Evolutionary conservation across 306 rosid genomes (phyloP).

Genomic region (Prunus padus): DNA sequence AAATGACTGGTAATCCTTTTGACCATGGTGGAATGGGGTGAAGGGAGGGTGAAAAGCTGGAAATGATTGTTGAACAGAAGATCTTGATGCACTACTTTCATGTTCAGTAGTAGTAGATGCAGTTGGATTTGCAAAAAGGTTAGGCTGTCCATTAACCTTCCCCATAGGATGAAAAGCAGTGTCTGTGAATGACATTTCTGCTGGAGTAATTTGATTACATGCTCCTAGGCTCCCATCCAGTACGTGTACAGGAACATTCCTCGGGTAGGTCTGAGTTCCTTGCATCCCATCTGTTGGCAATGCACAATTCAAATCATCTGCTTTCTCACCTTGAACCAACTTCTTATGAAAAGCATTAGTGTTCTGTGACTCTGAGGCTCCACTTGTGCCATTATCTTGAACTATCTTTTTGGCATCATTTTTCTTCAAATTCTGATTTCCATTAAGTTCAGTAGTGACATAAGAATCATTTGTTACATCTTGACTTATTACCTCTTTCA

Average conservation of each 20-base stretch:
- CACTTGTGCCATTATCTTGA: conserved; percentile 45
- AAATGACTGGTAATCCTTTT: conserved; percentile 58
- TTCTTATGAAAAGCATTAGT: conserved; percentile 41
- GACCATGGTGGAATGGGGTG: conserved; percentile 41
- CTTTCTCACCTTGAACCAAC: conserved; percentile 50
- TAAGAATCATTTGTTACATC: conserved; percentile 51
- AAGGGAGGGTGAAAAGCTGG: conserved; percentile 59
- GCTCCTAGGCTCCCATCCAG: conserved; percentile 71
- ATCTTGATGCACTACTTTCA: conserved; percentile 50
- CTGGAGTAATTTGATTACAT: conserved; percentile 45
- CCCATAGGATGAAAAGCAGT: conserved; percentile 55
- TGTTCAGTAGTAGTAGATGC: conserved; percentile 54
- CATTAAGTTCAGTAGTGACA: conserved; percentile 42
- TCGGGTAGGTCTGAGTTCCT: conserved; percentile 71
- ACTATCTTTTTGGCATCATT: conserved; percentile 38
- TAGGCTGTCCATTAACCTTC: conserved; percentile 48
- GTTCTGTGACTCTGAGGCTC: conserved; percentile 42
- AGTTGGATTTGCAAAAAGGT: conserved; percentile 44
- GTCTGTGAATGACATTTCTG: conserved; percentile 50
- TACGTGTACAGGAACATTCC: conserved; percentile 86
- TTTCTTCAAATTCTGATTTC: conserved; percentile 49
- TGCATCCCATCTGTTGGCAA: conserved; percentile 62
- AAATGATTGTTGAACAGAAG: conserved; percentile 69
- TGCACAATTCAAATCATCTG: conserved; percentile 48
- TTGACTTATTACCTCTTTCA: conserved; percentile 41